Evolutionary conservation across 2,329 filamentous ascomycete species (phyloP), one percentile per base, ranked within the genome.

Genomic region (Clarireedia hainanense): DNA sequence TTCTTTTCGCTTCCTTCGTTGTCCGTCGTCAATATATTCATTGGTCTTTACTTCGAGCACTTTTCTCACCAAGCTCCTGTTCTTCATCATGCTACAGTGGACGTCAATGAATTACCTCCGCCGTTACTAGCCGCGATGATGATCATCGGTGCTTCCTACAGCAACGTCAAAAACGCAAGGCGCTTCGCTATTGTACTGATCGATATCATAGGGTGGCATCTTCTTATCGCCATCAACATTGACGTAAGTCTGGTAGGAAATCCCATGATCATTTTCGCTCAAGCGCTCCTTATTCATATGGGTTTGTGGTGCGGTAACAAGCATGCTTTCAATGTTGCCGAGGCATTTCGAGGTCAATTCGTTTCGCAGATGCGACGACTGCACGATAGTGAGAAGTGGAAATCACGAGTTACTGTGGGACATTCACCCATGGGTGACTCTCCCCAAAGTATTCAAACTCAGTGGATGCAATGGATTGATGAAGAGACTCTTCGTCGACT

Each of bases 301-400:
- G 64, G 61, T 0, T 42, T 65, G 4, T 65, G 64, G 64, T 62
- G 61, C 40, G 64, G 64, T 3, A 65, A 65, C 15, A 65, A 64
- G 46, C 57, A 61, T 20, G 57, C 61, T n/a, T 65, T 63, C 42
- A 56, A 61, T 47, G 42, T 64, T 12, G 59, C 60, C 4, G 61
- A 65, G 48, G 55, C 59, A 5, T 61, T 61, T n/a, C 59, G 62
- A 34, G 64, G 61, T 5, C 57, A 55, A n/a, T 49, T 64, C 12
- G 55, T 65, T 0, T 63, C 61, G 1, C 60, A 61, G 24, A 62
- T 64, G 17, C 58, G 63, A 24, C 60, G 57, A 2, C 30, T 58
- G 20, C 40, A 57, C 5, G 60, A 59, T 20, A 50, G 57, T 26
- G 55, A 57, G 14, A 45, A 50, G 24, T 36, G 51, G 24, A 43